These are phyloP conservation scores for Mesembryanthemum crystallinum DNA, from an alignment of 148 eudicot species.

Conservation along the genomic window DNA sequence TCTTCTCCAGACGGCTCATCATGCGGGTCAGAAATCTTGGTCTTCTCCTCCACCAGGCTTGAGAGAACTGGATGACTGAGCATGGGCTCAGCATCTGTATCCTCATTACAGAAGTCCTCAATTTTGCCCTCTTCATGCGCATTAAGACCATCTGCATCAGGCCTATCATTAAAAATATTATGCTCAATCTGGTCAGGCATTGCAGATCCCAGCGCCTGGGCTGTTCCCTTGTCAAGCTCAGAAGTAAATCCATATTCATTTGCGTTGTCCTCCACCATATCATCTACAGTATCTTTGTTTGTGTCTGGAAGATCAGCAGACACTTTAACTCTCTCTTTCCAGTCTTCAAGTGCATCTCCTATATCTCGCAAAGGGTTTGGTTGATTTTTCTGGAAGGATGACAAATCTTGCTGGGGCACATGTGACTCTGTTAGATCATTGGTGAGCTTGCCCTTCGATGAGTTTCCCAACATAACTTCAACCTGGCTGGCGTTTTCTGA, in stretches of 20 bases:
- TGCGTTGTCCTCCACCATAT: conserved; percentile 55
- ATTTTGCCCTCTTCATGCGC: conserved; percentile 31
- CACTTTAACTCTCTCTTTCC: conserved; percentile 94
- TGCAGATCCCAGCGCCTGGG: conserved; percentile 88
- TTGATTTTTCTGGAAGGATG: conserved; percentile 50
- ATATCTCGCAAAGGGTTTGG: conserved; percentile 80
- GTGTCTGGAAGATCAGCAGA: conserved; percentile 57
- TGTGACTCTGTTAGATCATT: conserved; percentile 46
- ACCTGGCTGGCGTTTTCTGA: conserved; percentile 46
- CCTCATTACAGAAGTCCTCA: conserved; percentile 38
- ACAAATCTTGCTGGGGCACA: conserved; percentile 47
- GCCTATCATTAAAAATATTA: conserved; percentile 43
- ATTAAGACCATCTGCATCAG: conserved; percentile 41
- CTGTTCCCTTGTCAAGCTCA: conserved; percentile 69
- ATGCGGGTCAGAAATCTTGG: conserved; percentile 26
- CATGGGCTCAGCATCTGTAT: conserved; percentile 36
- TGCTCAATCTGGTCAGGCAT: conserved; percentile 71
- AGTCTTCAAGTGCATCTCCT: conserved; percentile 90
- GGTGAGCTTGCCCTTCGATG: conserved; percentile 51
- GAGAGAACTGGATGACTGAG: conserved; percentile 31
- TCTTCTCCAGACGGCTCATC: conserved; percentile 36
- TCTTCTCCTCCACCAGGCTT: conserved; percentile 38
- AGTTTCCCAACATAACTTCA: conserved; percentile 53
- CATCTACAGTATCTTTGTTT: conserved; percentile 42
- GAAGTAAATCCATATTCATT: conserved; percentile 77